Percentiles rank a stretch among this genome's conserved stretches.
Evolutionary conservation across 177 flowering plant genomes (phyloP).

Genomic region (Vitis hybrid): DNA sequence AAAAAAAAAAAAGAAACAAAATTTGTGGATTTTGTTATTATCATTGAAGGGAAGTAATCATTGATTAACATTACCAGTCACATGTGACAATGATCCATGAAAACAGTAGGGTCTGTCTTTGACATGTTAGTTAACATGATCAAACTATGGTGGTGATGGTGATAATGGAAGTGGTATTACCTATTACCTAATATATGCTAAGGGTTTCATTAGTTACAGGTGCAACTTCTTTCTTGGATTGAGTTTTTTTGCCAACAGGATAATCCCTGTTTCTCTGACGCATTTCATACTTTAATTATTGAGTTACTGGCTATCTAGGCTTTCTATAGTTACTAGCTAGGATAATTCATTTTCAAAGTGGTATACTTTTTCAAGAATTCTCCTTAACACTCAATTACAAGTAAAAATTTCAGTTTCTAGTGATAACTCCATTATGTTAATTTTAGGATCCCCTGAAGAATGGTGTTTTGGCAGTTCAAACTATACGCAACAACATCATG

Average conservation of each 20-base stretch:
- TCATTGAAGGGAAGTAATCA: not conserved
- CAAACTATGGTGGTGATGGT: not conserved
- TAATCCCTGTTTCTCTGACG: not conserved
- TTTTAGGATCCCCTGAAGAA: conserved; percentile 78
- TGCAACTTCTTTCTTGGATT: not conserved
- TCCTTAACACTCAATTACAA: not conserved
- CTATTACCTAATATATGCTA: not conserved
- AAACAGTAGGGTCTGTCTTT: not conserved
- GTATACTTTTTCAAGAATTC: not conserved
- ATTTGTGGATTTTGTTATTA: not conserved
- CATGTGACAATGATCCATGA: not conserved
- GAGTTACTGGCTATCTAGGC: no score
- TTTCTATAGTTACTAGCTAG: no score
- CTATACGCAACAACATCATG: conserved; percentile 88
- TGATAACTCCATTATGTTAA: not conserved
- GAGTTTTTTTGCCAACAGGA: not conserved
- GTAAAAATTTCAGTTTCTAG: not conserved
- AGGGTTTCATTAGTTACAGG: not conserved
- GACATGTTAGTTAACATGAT: not conserved
- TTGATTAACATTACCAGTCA: not conserved
- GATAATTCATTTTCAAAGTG: no score
- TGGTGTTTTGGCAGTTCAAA: conserved; percentile 75
- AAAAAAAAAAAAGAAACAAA: no score
- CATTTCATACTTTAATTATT: no score
- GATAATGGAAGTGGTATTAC: not conserved